Evolutionary conservation across 2,329 filamentous ascomycete species (phyloP).

Genomic region (Rhinocladiella similis): DNA sequence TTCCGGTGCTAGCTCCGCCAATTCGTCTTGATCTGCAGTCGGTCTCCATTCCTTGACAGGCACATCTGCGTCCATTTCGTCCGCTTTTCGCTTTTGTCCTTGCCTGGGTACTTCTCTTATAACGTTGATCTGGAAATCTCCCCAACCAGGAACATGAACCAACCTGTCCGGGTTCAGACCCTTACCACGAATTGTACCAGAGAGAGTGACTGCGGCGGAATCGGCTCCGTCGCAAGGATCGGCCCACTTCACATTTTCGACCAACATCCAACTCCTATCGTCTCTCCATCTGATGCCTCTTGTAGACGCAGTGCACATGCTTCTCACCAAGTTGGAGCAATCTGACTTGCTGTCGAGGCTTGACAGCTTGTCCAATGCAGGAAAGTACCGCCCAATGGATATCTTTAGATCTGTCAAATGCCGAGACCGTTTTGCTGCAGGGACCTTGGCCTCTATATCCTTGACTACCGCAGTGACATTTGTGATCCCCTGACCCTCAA

Average conservation of each 20-base stretch:
- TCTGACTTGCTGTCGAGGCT: constrained; percentile 87
- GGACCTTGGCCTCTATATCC: constrained; percentile 73
- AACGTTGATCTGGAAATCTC: constrained; percentile 86
- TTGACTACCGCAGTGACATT: constrained; percentile 87
- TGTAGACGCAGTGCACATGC: constrained; percentile 85
- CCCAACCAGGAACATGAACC: constrained; percentile 90
- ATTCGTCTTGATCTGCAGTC: constrained; percentile 76
- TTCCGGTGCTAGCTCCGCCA: constrained; percentile 83
- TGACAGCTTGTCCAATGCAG: constrained; percentile 85
- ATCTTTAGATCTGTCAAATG: constrained; percentile 82
- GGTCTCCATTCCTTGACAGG: constrained; percentile 60
- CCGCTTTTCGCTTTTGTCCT: constrained; percentile 50
- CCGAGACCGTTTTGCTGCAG: constrained; percentile 73
- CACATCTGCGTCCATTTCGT: constrained; percentile 69
- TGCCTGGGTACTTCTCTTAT: constrained; percentile 72
- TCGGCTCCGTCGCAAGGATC: constrained; percentile 50
- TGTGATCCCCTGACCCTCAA: constrained; percentile 92
- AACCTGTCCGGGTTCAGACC: constrained; percentile 86
- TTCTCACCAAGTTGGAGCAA: constrained; percentile 84
- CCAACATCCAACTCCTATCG: constrained; percentile 90
- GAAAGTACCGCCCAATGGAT: constrained; percentile 93
- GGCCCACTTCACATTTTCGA: constrained; percentile 77
- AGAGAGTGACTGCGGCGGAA: constrained; percentile 66
- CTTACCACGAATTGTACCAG: constrained; percentile 81
- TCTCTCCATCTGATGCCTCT: constrained; percentile 97